Evolutionary conservation across 2,329 filamentous ascomycete species (phyloP).

Genomic region (Zymoseptoria pseudotritici): DNA sequence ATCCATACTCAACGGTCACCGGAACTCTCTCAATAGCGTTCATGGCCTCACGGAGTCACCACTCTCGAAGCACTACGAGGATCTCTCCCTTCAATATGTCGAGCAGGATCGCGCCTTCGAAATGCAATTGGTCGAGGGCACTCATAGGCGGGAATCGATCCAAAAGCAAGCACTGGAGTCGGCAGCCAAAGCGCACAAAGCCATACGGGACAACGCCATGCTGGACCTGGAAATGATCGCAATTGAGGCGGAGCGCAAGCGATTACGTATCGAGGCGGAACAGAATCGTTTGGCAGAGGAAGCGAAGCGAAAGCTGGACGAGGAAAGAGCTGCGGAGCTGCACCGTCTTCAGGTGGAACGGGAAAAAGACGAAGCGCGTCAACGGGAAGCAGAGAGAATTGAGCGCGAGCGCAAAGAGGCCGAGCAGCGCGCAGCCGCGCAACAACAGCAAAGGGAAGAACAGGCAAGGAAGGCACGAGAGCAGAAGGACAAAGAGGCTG

Average conservation of each 20-base stretch:
- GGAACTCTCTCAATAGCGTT: conserved; percentile 4
- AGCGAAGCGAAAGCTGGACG: conserved; percentile 8
- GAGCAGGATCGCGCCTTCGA: conserved; percentile 13
- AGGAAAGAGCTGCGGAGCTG: conserved; percentile 5
- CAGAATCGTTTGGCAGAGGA: conserved; percentile 9
- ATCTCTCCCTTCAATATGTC: conserved; percentile 10
- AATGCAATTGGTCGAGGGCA: conserved; percentile 12
- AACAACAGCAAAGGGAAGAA: conserved; percentile 2
- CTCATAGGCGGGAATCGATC: conserved; percentile 10
- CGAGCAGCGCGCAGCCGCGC: conserved; percentile 1
- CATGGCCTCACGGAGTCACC: not conserved
- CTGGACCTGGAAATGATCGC: conserved; percentile 10
- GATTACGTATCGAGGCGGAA: conserved; percentile 9
- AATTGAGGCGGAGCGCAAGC: conserved; percentile 10
- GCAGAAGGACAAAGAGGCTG: conserved; percentile 1
- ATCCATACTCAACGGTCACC: conserved; percentile 4
- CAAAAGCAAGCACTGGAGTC: conserved; percentile 16
- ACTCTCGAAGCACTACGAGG: conserved; percentile 7
- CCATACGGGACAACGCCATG: conserved; percentile 11
- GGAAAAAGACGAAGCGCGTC: conserved; percentile 6
- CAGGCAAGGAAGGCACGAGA: conserved; percentile 1
- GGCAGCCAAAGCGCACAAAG: conserved; percentile 13
- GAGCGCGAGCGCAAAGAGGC: conserved; percentile 2
- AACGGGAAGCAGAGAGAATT: not conserved
- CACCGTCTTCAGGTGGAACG: conserved; percentile 5